phyloP scores from a whole-genome alignment of 2,329 filamentous ascomycete genomes.

The Neophaeococcomyces aloes region DNA sequence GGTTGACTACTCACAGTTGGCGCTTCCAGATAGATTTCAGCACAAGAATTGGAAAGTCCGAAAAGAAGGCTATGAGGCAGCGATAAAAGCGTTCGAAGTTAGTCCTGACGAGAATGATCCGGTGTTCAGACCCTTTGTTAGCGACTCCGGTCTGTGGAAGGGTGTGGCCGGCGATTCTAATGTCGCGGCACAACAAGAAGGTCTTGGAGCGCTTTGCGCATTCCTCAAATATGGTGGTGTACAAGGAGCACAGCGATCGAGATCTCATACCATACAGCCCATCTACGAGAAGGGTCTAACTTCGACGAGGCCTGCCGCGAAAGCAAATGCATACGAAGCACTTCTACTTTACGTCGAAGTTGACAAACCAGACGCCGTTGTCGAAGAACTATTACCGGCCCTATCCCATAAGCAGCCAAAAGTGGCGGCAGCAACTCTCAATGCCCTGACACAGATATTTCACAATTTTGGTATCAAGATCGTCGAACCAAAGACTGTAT shows the following conservation, averaged over 20 bases:
- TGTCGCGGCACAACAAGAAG: slow-evolving; percentile 92
- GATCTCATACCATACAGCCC: slow-evolving; percentile 60
- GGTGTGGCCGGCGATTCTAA: slow-evolving; percentile 87
- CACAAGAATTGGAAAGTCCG: slow-evolving; percentile 84
- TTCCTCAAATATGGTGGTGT: slow-evolving; percentile 85
- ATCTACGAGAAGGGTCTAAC: slow-evolving; percentile 87
- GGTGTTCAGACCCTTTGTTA: slow-evolving; percentile 75
- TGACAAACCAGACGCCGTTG: slow-evolving; percentile 70
- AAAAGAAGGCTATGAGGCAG: slow-evolving; percentile 90
- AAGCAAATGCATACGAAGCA: slow-evolving; percentile 75
- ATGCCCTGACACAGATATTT: slow-evolving; percentile 70
- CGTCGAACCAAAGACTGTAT: slow-evolving; percentile 80
- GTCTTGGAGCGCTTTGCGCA: slow-evolving; percentile 72
- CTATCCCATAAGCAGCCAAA: slow-evolving; percentile 86
- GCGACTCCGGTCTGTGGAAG: slow-evolving; percentile 82
- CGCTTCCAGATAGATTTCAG: slow-evolving; percentile 32
- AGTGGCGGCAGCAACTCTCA: slow-evolving; percentile 64
- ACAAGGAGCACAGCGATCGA: slow-evolving; percentile 58
- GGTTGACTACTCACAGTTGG: slow-evolving; percentile 35
- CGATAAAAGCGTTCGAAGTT: slow-evolving; percentile 71
- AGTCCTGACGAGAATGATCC: slow-evolving; percentile 78
- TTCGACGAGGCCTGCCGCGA: slow-evolving; percentile 78
- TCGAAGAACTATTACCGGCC: slow-evolving; percentile 79
- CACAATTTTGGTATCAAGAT: slow-evolving; percentile 93
- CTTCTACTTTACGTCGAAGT: slow-evolving; percentile 82